Evolutionary conservation across 352 stramenopile species (phyloP).

Genomic region (Phytophthora cryptogea): DNA sequence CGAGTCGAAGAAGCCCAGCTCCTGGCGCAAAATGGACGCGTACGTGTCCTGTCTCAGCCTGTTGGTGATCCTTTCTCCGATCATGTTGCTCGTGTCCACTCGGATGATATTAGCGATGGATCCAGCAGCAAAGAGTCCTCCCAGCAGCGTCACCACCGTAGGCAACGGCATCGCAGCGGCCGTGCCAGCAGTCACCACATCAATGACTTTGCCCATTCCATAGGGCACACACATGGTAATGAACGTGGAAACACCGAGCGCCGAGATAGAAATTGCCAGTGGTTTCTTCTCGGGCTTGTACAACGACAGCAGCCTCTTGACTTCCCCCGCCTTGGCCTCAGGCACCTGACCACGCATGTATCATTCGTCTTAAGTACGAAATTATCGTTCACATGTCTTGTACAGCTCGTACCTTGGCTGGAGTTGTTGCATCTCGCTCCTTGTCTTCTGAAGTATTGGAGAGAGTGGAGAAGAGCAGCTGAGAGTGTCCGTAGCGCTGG

Average conservation of each 20-base stretch:
- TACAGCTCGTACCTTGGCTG: conserved; percentile 6
- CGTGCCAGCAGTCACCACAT: conserved; percentile 60
- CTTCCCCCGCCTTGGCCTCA: conserved; percentile 29
- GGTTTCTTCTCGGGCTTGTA: conserved; percentile 78
- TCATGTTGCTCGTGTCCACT: conserved; percentile 86
- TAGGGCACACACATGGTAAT: conserved; percentile 83
- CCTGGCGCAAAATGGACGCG: conserved; percentile 82
- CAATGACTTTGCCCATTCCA: conserved; percentile 84
- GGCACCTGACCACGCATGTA: conserved; percentile 6
- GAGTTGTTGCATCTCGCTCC: not conserved
- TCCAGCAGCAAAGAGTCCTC: conserved; percentile 68
- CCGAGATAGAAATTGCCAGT: conserved; percentile 60
- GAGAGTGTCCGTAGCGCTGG: not conserved
- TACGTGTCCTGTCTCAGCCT: conserved; percentile 80
- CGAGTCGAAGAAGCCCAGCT: conserved; percentile 92
- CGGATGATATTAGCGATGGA: conserved; percentile 75
- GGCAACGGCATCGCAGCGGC: conserved; percentile 47
- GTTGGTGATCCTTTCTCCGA: conserved; percentile 85
- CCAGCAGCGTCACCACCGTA: conserved; percentile 57
- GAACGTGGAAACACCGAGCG: conserved; percentile 66
- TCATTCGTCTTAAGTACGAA: conserved; percentile 10
- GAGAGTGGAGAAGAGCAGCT: conserved; percentile 33
- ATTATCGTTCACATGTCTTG: not conserved
- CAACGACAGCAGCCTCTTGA: conserved; percentile 50
- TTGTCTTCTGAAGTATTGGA: conserved; percentile 20